These are phyloP conservation scores for Talaromyces sp. DNA, from an alignment of 2,329 filamentous ascomycete species.

Conservation along the genomic window DNA sequence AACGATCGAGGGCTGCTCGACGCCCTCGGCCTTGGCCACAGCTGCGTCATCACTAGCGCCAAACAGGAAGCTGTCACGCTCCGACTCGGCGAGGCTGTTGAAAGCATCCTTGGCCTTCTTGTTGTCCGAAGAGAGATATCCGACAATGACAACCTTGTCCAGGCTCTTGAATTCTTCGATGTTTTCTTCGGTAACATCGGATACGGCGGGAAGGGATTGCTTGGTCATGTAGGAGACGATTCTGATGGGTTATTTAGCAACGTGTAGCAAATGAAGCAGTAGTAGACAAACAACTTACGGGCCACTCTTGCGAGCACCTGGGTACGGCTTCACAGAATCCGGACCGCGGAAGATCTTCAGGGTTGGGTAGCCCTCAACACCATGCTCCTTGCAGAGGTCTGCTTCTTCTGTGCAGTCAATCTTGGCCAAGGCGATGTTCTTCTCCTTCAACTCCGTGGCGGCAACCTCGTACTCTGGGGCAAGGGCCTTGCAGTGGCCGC, in stretches of 20 bases:
- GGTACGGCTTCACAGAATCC: conserved; percentile 76
- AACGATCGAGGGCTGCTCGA: conserved; percentile 78
- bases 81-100: conserved; percentile 62
- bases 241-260: conserved; percentile 23
- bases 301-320: conserved; percentile 81
- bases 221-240: conserved; percentile 92
- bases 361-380: conserved; percentile 96
- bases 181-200: conserved; percentile 70
- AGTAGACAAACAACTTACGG: conserved; percentile 41
- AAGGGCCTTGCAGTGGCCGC: conserved; percentile 97
- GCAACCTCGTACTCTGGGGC: conserved; percentile 51
- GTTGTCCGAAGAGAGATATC: conserved; percentile 72
- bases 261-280: background rate
- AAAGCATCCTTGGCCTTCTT: conserved; percentile 87
- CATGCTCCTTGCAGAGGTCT: conserved; percentile 82
- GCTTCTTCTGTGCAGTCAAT: conserved; percentile 88
- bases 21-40: conserved; percentile 83
- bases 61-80: conserved; percentile 90
- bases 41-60: conserved; percentile 77
- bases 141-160: conserved; percentile 93
- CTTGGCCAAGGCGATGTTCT: conserved; percentile 44
- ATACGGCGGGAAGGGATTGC: conserved; percentile 91
- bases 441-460: conserved; percentile 43
- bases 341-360: conserved; percentile 96
- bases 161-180: conserved; percentile 95